Conservation (phyloP, 106 monocot species). For the Phalaenopsis aphrodite region DNA sequence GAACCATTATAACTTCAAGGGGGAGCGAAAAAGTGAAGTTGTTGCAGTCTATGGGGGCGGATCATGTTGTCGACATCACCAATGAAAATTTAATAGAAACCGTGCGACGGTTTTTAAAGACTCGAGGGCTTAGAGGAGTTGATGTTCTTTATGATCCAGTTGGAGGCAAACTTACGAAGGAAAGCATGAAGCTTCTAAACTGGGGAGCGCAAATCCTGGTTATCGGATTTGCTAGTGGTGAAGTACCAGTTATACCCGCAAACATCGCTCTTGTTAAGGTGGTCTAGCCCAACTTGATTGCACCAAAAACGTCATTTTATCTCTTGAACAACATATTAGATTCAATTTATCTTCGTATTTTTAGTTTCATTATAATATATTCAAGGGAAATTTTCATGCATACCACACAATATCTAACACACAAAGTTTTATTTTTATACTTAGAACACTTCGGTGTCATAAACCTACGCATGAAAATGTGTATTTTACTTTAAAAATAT, state of each 20-base stretch:
- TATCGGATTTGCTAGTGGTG: conserved; percentile 98
- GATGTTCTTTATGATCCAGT: conserved; percentile 99
- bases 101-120: conserved; percentile 67
- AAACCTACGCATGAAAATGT: too few species aligned
- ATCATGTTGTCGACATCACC: conserved; percentile 72
- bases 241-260: conserved; percentile 91
- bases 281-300: neutral
- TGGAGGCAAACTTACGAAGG: conserved; percentile 76
- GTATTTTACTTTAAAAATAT: too few species aligned
- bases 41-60: conserved; percentile 71
- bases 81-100: conserved; percentile 57
- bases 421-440: too few species aligned
- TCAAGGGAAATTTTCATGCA: too few species aligned
- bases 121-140: conserved; percentile 69
- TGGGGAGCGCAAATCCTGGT: conserved; percentile 96
- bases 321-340: neutral
- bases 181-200: conserved; percentile 83
- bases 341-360: neutral
- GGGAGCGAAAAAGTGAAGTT: conserved; percentile 67
- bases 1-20: conserved; percentile 39
- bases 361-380: neutral
- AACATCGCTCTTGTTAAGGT: conserved; percentile 99
- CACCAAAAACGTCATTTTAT: neutral
- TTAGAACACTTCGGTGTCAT: too few species aligned
- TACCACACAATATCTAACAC: too few species aligned